Evolutionary conservation across 306 rosid genomes (phyloP).

Genomic region (Aeschynomene evenia): DNA sequence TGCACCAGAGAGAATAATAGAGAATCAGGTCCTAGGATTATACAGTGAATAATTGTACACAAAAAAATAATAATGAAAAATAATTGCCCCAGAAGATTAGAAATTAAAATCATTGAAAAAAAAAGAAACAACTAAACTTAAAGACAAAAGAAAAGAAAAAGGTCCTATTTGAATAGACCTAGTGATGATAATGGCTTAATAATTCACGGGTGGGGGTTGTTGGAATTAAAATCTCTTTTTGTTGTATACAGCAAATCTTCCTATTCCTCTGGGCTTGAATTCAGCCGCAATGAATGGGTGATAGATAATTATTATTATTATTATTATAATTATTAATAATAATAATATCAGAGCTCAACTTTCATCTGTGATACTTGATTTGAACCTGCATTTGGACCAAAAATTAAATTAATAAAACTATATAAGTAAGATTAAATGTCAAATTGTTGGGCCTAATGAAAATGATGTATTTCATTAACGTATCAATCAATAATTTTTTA

Average conservation of each 20-base stretch:
- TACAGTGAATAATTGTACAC: constrained; percentile 59
- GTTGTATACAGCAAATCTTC: constrained; percentile 60
- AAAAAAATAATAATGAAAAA: constrained; percentile 30
- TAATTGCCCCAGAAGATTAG: constrained; percentile 44
- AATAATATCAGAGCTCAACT: constrained; percentile 82
- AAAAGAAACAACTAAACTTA: constrained; percentile 13
- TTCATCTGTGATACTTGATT: constrained; percentile 68
- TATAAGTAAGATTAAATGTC: constrained; percentile 2
- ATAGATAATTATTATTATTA: too few relatives aligned
- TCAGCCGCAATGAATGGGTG: constrained; percentile 43
- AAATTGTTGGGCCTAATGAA: constrained; percentile 34
- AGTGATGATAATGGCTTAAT: constrained; percentile 43
- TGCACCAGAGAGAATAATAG: constrained; percentile 67
- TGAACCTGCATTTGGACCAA: constrained; percentile 55
- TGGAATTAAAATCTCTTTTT: constrained; percentile 45
- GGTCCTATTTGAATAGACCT: constrained; percentile 44
- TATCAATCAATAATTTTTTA: neutral
- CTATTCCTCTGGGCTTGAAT: constrained; percentile 43
- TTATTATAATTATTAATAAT: too few relatives aligned
- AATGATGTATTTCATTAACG: constrained; percentile 27
- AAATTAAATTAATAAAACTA: neutral
- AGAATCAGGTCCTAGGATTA: constrained; percentile 56
- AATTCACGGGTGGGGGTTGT: constrained; percentile 44
- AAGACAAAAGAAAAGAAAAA: constrained; percentile 35
- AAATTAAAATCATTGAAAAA: constrained; percentile 43